These are phyloP conservation scores for Skeletonema marinoi DNA, from an alignment of 108 stramenopile genomes.

Conservation along the genomic window DNA sequence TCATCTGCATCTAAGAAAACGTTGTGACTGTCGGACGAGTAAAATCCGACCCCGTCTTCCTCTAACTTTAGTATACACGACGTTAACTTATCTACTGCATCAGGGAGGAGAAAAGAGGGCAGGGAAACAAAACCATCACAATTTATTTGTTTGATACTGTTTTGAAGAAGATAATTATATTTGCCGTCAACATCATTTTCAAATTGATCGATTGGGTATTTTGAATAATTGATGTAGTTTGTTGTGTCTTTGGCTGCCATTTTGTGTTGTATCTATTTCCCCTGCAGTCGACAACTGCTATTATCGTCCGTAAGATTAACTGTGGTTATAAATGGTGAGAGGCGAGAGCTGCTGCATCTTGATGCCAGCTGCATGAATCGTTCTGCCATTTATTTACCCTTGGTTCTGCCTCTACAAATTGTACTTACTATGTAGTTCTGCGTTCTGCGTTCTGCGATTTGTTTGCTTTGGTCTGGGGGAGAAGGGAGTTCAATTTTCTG, in stretches of 20 bases:
- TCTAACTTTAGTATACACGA: conserved; percentile 22
- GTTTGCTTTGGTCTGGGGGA: no score
- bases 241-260: neutral
- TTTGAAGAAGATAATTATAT: neutral
- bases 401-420: no score
- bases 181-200: neutral
- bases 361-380: no score
- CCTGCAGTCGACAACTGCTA: no score
- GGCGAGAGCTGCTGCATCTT: no score
- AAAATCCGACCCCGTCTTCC: conserved; percentile 19
- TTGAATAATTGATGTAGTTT: neutral
- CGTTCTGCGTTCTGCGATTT: no score
- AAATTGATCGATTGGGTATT: neutral
- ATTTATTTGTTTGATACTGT: conserved; percentile 3
- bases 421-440: no score
- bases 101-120: conserved; percentile 6
- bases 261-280: neutral
- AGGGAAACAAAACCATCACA: conserved; percentile 18
- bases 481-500: no score
- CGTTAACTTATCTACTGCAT: neutral
- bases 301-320: no score
- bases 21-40: conserved; percentile 31
- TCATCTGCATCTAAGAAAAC: conserved; percentile 20
- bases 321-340: no score
- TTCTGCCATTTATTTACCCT: no score